phyloP scores from a whole-genome alignment of 2,329 filamentous ascomycete genomes.

The Phyllosticta capitalensis region DNA sequence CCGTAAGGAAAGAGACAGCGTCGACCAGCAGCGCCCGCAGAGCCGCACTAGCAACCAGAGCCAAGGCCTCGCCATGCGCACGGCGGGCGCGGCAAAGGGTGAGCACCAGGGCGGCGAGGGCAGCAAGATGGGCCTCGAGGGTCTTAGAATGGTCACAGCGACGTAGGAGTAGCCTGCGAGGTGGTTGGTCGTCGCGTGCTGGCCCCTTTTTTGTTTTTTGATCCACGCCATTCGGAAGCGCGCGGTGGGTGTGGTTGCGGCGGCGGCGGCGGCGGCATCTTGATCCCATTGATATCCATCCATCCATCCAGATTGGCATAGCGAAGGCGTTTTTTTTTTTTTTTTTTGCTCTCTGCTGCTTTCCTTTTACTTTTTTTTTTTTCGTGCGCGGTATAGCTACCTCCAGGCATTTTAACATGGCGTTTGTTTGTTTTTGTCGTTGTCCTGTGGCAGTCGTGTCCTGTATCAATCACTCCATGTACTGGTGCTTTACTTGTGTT shows the following conservation, averaged over 20 bases:
- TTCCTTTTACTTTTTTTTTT: background rate
- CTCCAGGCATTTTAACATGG: background rate
- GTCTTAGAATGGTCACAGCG: conserved; percentile 7
- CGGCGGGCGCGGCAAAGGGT: background rate
- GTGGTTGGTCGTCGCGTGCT: background rate
- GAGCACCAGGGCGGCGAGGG: background rate
- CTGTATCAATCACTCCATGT: too few relatives aligned
- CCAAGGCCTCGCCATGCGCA: conserved; percentile 7
- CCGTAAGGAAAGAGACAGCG: background rate
- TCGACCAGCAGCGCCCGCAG: background rate
- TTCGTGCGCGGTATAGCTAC: background rate
- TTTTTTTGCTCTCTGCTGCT: background rate
- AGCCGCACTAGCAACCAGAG: conserved; percentile 1
- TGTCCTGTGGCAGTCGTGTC: too few relatives aligned
- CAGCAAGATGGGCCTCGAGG: background rate
- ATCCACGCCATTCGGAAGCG: background rate
- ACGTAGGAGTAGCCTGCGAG: background rate
- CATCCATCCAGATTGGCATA: background rate
- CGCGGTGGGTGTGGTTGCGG: background rate
- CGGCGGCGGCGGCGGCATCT: background rate
- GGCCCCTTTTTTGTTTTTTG: background rate
- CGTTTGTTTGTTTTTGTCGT: background rate
- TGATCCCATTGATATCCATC: background rate
- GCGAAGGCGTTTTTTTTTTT: conserved; percentile 1
- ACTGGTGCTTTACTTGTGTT: background rate